A percentile compares a stretch with the other conserved stretches of the same genome.
phyloP scores from a whole-genome alignment of 129 eudicot species.

The Flaveria ramosissima region DNA sequence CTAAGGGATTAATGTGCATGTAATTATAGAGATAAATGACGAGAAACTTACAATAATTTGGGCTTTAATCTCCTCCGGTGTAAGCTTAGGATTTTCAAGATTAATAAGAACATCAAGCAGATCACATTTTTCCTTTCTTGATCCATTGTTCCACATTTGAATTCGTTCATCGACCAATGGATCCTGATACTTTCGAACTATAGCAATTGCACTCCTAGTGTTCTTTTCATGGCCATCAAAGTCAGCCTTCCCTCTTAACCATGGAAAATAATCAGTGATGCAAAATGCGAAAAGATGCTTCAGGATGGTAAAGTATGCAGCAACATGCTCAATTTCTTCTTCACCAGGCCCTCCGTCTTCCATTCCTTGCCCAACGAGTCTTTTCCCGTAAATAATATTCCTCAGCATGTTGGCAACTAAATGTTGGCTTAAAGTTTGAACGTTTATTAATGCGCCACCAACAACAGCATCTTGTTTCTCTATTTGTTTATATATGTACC shows the following conservation, averaged over 20 bases:
- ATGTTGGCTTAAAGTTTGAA: neutral
- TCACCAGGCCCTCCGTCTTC: neutral
- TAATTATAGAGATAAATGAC: too few relatives aligned
- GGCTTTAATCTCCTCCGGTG: too few relatives aligned
- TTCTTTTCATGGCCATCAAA: slow-evolving; percentile 1
- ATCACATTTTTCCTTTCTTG: neutral
- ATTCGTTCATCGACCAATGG: neutral
- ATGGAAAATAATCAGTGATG: neutral
- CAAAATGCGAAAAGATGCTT: neutral
- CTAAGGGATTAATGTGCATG: too few relatives aligned
- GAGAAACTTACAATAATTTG: too few relatives aligned
- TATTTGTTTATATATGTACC: neutral
- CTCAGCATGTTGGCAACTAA: neutral
- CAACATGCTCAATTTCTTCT: neutral
- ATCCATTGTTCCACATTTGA: neutral
- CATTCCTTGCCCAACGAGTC: neutral
- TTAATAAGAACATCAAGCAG: too few relatives aligned
- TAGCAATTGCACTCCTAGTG: neutral
- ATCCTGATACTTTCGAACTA: neutral
- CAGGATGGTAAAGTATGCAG: neutral
- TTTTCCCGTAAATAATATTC: neutral
- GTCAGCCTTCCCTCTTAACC: neutral
- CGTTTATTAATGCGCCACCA: neutral
- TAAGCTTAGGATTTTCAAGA: neutral
- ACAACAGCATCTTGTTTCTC: neutral